Percentiles rank a stretch among this genome's conserved stretches.
Evolutionary conservation across 495 filamentous ascomycete species (phyloP).

Genomic region (Pyrenopolyporus hunteri): DNA sequence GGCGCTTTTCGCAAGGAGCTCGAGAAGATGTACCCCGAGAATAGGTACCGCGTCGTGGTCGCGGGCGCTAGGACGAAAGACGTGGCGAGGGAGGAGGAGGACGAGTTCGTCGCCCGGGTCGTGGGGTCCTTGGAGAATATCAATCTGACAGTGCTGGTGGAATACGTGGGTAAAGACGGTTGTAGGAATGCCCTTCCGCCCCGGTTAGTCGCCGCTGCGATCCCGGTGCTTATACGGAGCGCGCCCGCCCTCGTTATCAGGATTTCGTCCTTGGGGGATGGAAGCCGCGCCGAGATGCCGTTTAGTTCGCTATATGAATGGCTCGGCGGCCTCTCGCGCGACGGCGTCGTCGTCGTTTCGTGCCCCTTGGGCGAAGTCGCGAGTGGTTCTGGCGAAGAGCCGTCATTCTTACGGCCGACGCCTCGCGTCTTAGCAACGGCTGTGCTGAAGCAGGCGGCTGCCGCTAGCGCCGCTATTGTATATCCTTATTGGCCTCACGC

Average conservation of each 20-base stretch:
- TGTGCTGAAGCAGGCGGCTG: conserved; percentile 35
- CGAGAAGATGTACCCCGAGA: conserved; percentile 41
- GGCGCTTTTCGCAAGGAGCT: conserved; percentile 33
- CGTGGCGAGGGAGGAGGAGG: background rate
- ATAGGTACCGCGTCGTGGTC: conserved; percentile 34
- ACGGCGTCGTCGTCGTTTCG: conserved; percentile 38
- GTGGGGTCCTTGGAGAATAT: conserved; percentile 25
- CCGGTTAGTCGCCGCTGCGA: conserved; percentile 14
- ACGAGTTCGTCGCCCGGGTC: conserved; percentile 7
- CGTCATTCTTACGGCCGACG: conserved; percentile 26
- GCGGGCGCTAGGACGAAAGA: conserved; percentile 9
- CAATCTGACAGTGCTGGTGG: conserved; percentile 39
- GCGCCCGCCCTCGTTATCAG: conserved; percentile 34
- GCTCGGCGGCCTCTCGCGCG: background rate
- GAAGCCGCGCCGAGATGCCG: background rate
- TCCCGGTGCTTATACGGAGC: conserved; percentile 27
- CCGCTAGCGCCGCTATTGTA: conserved; percentile 13
- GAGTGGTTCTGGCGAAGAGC: background rate
- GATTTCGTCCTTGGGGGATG: conserved; percentile 4
- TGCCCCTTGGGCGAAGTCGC: conserved; percentile 28
- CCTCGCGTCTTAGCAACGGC: conserved; percentile 36
- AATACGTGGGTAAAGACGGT: conserved; percentile 15
- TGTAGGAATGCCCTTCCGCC: background rate
- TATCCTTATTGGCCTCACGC: conserved; percentile 42
- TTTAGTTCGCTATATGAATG: background rate